Percentiles rank a stretch among this genome's conserved stretches.
These are phyloP conservation scores for Trichosporon asahii DNA, from an alignment of 1,284 basidiomycete genomes.

Conservation along the genomic window DNA sequence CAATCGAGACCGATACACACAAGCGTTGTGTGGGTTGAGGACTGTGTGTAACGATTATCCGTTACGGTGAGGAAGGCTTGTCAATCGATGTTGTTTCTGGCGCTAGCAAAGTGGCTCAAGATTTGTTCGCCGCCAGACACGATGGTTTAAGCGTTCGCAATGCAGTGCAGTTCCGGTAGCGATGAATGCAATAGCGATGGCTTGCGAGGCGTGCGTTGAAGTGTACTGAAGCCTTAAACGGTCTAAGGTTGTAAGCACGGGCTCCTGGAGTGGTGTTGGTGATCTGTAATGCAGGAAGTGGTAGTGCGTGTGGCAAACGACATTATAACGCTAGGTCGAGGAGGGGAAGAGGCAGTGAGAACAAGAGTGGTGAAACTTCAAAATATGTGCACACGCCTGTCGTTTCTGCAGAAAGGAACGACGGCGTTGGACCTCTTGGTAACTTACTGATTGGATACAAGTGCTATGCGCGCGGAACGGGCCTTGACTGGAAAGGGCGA, in stretches of 20 bases:
- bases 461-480: background rate
- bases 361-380: background rate
- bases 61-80: background rate
- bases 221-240: background rate
- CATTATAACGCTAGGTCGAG: background rate
- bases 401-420: background rate
- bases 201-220: background rate
- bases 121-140: background rate
- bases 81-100: background rate
- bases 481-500: background rate
- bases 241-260: constrained; percentile 5
- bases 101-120: background rate
- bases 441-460: background rate
- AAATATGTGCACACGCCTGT: constrained; percentile 1
- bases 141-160: background rate
- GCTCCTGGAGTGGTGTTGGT: background rate
- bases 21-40: background rate
- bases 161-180: background rate
- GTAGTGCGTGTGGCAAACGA: background rate
- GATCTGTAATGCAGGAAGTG: background rate
- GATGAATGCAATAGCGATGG: background rate
- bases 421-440: background rate
- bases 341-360: background rate
- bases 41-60: background rate
- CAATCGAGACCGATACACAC: background rate